Conservation (phyloP, 768 basidiomycete species). For the Kondoa malvinella region DNA sequence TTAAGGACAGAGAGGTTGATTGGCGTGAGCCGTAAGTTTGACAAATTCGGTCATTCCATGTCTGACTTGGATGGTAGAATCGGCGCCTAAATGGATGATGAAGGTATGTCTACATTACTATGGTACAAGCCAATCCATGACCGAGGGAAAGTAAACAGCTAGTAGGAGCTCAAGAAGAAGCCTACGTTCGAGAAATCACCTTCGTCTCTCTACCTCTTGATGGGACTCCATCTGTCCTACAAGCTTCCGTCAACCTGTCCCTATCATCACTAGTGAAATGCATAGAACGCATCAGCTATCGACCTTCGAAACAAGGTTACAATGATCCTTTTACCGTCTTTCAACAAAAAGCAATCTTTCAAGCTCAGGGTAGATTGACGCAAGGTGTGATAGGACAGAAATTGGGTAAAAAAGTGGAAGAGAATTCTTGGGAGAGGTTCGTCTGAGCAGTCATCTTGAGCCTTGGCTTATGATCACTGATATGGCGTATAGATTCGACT, state of each 20-base stretch:
- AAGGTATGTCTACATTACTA: neutral
- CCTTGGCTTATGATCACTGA: neutral
- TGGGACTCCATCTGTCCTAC: neutral
- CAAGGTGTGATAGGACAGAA: neutral
- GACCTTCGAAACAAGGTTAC: neutral
- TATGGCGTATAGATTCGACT: neutral
- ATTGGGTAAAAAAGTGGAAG: constrained; percentile 5
- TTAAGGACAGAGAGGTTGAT: constrained; percentile 3
- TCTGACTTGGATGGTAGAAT: neutral
- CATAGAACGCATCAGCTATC: neutral
- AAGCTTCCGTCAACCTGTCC: constrained; percentile 3
- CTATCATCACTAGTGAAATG: neutral
- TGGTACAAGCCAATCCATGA: neutral
- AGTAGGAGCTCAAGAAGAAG: neutral
- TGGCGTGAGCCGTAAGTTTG: neutral
- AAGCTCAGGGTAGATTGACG: neutral
- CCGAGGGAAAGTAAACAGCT: neutral
- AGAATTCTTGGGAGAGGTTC: constrained; percentile 7
- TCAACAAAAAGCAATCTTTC: neutral
- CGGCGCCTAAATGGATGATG: constrained; percentile 7
- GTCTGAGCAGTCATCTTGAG: neutral
- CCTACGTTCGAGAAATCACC: constrained; percentile 4
- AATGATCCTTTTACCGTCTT: neutral
- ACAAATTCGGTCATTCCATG: neutral
- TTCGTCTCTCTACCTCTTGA: neutral